A percentile compares a stretch with the other conserved stretches of the same genome.
These are phyloP conservation scores for Solanum neorickii DNA, from an alignment of 257 asterid genomes.

Conservation along the genomic window DNA sequence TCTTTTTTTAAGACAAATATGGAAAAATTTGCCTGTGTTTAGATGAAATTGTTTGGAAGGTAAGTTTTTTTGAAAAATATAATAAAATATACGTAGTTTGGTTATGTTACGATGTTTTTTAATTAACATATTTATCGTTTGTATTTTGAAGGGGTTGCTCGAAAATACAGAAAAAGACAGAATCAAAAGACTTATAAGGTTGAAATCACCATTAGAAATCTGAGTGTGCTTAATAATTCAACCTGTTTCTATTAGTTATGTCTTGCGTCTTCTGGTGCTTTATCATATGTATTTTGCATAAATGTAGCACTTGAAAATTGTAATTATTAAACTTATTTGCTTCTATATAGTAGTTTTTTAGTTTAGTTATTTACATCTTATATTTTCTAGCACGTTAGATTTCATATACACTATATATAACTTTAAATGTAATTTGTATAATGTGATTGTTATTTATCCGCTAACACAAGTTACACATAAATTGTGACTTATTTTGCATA, in stretches of 20 bases:
- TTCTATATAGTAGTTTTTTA: not conserved
- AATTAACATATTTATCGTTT: not conserved
- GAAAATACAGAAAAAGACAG: constrained; percentile 44
- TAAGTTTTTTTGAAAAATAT: not conserved
- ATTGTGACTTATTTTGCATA: not conserved
- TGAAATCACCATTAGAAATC: constrained; percentile 29
- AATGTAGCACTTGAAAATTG: not conserved
- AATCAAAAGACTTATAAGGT: constrained; percentile 26
- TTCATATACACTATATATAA: not conserved
- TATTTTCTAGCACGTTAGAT: not conserved
- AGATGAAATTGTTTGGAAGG: constrained; percentile 98
- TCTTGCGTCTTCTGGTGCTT: not conserved
- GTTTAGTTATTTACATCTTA: not conserved
- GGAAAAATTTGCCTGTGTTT: constrained; percentile 94
- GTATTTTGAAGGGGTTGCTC: constrained; percentile 25
- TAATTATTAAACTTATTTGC: not conserved
- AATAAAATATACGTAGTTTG: not conserved
- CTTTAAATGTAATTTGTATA: not conserved
- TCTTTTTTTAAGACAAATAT: constrained; percentile 83
- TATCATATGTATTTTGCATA: not conserved
- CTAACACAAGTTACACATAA: not conserved
- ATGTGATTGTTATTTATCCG: not conserved
- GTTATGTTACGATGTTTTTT: not conserved
- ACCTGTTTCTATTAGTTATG: too few species aligned
- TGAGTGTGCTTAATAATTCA: not conserved